Evolutionary conservation across 2,329 filamentous ascomycete genomes (phyloP).

Genomic region (Aspergillus sp.): DNA sequence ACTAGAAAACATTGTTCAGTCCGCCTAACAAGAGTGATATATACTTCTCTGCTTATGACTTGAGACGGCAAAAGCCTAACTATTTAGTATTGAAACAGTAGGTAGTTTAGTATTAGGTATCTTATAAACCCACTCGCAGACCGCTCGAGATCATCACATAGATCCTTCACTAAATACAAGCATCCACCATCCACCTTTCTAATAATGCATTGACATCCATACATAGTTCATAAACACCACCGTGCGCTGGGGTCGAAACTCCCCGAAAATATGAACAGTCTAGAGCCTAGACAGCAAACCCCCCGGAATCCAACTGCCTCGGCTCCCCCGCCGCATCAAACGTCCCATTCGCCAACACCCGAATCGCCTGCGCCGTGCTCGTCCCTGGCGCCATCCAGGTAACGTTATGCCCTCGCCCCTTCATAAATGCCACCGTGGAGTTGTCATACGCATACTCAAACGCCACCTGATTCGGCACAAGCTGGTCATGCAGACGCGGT

Average conservation of each 20-base stretch:
- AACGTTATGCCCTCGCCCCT: conserved; percentile 67
- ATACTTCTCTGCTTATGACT: too few relatives aligned
- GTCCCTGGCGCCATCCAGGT: conserved; percentile 63
- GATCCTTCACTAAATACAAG: too few relatives aligned
- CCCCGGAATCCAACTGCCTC: conserved; percentile 69
- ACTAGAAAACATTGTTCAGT: not conserved
- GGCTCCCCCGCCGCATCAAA: conserved; percentile 80
- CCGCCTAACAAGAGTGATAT: too few relatives aligned
- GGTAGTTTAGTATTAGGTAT: too few relatives aligned
- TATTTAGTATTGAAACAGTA: too few relatives aligned
- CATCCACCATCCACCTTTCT: too few relatives aligned
- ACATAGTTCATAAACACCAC: too few relatives aligned
- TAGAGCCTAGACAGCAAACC: conserved; percentile 51
- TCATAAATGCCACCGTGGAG: conserved; percentile 62
- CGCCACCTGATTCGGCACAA: conserved; percentile 67
- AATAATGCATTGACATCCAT: too few relatives aligned
- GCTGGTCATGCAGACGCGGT: conserved; percentile 77
- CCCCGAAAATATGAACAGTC: not conserved
- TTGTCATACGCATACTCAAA: conserved; percentile 73
- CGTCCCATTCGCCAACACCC: conserved; percentile 59
- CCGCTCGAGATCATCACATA: too few relatives aligned
- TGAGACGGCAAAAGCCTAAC: too few relatives aligned
- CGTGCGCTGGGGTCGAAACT: too few relatives aligned
- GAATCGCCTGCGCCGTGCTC: conserved; percentile 72
- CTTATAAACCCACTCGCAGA: too few relatives aligned